phyloP scores from a whole-genome alignment of 2,329 filamentous ascomycete genomes.

The Aspergillus ruber region DNA sequence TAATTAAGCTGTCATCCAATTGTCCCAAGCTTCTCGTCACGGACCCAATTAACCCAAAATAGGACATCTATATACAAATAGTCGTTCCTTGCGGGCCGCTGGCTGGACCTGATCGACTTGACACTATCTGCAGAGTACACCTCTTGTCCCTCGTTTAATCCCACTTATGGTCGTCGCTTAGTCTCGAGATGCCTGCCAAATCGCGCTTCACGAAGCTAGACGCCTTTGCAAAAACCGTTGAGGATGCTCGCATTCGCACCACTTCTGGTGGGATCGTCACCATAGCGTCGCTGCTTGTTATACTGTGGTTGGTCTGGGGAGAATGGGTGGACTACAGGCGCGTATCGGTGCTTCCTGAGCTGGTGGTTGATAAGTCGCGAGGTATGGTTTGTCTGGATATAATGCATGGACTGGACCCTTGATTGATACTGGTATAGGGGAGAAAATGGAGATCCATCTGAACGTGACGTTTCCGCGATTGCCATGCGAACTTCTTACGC shows the following conservation, averaged over 20 bases:
- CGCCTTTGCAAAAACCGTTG: constrained; percentile 98
- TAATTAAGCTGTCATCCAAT: not conserved
- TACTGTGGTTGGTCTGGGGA: constrained; percentile 83
- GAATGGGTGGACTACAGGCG: constrained; percentile 93
- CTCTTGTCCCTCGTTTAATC: constrained; percentile 4
- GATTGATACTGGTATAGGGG: constrained; percentile 49
- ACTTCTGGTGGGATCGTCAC: constrained; percentile 94
- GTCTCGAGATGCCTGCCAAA: constrained; percentile 71
- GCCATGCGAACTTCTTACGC: constrained; percentile 88
- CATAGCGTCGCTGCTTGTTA: constrained; percentile 78
- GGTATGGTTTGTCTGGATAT: constrained; percentile 45
- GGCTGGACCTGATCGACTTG: not conserved
- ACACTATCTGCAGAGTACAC: not conserved
- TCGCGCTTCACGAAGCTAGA: constrained; percentile 94
- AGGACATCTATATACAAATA: not conserved
- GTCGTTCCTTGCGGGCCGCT: not conserved
- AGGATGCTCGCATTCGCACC: constrained; percentile 92
- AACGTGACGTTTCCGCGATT: constrained; percentile 93
- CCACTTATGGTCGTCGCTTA: constrained; percentile 22
- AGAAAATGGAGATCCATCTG: constrained; percentile 98
- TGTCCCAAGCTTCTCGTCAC: not conserved
- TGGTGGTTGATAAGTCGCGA: constrained; percentile 94
- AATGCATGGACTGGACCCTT: too few species aligned
- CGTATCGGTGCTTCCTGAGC: constrained; percentile 79
- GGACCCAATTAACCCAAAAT: not conserved